Evolutionary conservation across 1,139 yeast species (phyloP), one percentile per base, ranked within the genome.

Genomic region (Maudiozyma humilis): DNA sequence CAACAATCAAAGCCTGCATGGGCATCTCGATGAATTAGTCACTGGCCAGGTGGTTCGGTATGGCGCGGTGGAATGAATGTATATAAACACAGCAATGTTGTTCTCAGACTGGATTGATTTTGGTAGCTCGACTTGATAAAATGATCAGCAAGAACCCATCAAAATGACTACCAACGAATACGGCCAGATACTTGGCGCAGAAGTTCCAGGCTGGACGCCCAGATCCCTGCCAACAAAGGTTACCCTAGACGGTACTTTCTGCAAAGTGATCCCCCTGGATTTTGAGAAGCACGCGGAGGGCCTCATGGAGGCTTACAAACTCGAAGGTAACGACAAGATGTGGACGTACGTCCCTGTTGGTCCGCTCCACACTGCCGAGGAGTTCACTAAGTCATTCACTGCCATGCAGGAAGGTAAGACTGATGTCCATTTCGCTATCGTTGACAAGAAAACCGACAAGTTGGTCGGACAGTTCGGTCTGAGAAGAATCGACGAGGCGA

Each of bases 381-480:
- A 37, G 4, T 47, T 31, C 33, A 29, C 25, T 18, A 38, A 37
- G 13, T 18, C 38, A 3, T 27, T 43, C n/a, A 34, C 31, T 16
- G 27, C 36, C 15, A n/a, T 42, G 12, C 16, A 32, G 29, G 36
- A 38, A 16, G 16, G 35, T 12, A 30, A 25, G 8, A 20, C 16
- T 19, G 44, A 45, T n/a, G 45, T 40, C n/a, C 49, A 44, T 36
- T 60, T 49, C 36, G 59, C 60, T 4, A 50, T 64, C 20, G 44
- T 59, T 3, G 51, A 51, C 29, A 51, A 47, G 16, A 30, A 27
- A 5, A 48, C 52, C 10, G 46, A 44, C 3, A 47, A 51, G 16
- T 51, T 63, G 1, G 59, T 64, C 16, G 68, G 68, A 4, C 45
- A 47, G 16, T 25, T 55, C 25, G 47, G 59, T 7, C 51, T 52